A percentile compares a stretch with the other conserved stretches of the same genome.
These are phyloP conservation scores for Phytophthora foliorum DNA, from an alignment of 352 stramenopile genomes.

Conservation along the genomic window DNA sequence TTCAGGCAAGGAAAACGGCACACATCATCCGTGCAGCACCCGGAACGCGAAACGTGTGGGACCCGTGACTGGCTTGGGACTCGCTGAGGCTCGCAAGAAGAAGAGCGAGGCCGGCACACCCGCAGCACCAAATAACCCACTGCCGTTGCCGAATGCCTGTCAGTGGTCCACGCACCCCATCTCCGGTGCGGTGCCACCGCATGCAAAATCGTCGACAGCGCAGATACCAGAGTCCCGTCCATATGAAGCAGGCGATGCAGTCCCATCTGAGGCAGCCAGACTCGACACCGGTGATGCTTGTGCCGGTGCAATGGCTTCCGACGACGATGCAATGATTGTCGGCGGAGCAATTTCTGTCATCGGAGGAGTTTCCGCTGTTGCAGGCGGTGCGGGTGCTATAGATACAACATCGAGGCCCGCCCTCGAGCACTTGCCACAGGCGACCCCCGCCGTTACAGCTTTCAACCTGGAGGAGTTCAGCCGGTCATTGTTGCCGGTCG, in stretches of 20 bases:
- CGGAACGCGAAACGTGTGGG: neutral
- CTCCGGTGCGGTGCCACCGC: neutral
- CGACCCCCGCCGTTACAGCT: neutral
- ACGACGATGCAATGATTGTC: neutral
- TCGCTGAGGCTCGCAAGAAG: neutral
- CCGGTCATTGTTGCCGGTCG: neutral
- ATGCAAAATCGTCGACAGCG: neutral
- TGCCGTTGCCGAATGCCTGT: neutral
- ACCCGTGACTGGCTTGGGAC: neutral
- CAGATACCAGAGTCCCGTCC: neutral
- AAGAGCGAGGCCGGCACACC: conserved; percentile 2
- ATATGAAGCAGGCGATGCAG: neutral
- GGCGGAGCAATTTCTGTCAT: neutral
- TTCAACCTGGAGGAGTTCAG: conserved; percentile 3
- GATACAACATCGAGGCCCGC: neutral
- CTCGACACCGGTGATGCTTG: neutral
- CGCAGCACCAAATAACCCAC: neutral
- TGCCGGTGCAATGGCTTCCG: neutral
- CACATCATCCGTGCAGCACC: neutral
- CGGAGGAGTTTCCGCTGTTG: neutral
- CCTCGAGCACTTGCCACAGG: neutral
- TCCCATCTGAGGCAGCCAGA: neutral
- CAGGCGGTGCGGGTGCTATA: neutral
- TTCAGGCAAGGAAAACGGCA: neutral
- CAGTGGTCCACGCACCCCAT: neutral